Percentiles rank a stretch among this genome's conserved stretches.
Evolutionary conservation across 352 stramenopile species (phyloP).

Genomic region (Globisporangium sylvaticum): DNA sequence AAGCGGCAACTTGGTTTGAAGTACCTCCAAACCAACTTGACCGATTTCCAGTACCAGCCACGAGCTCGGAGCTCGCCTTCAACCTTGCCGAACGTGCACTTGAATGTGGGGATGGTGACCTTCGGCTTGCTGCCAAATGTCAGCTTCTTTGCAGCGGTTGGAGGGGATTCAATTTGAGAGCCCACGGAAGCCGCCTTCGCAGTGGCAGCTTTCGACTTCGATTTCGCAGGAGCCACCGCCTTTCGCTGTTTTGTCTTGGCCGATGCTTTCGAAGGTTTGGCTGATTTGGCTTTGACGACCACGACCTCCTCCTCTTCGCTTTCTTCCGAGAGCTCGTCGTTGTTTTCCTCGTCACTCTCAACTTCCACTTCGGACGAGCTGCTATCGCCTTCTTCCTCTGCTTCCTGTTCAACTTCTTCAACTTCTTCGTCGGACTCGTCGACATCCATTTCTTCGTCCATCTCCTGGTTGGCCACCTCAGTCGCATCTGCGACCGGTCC

Average conservation of each 20-base stretch:
- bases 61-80: slow-evolving; percentile 47
- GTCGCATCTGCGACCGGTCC: not conserved
- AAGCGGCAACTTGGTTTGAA: slow-evolving; percentile 33
- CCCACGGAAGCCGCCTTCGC: not conserved
- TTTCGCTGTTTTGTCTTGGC: slow-evolving; percentile 7
- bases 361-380: slow-evolving; percentile 9
- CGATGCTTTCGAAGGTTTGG: not conserved
- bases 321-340: slow-evolving; percentile 6
- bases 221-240: not conserved
- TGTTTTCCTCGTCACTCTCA: slow-evolving; percentile 12
- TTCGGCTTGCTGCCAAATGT: slow-evolving; percentile 7
- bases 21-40: slow-evolving; percentile 43
- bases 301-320: slow-evolving; percentile 13
- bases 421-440: slow-evolving; percentile 10
- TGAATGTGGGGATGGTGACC: slow-evolving; percentile 45
- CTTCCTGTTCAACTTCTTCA: not conserved
- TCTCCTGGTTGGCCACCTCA: slow-evolving; percentile 3
- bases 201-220: not conserved
- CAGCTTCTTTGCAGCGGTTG: slow-evolving; percentile 16
- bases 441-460: slow-evolving; percentile 21
- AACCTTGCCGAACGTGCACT: slow-evolving; percentile 54
- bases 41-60: slow-evolving; percentile 64
- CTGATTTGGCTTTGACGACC: not conserved
- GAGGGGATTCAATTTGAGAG: not conserved
- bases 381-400: slow-evolving; percentile 1